Conservation (phyloP, 768 basidiomycete species). For the Heimioporus sp. region DNA sequence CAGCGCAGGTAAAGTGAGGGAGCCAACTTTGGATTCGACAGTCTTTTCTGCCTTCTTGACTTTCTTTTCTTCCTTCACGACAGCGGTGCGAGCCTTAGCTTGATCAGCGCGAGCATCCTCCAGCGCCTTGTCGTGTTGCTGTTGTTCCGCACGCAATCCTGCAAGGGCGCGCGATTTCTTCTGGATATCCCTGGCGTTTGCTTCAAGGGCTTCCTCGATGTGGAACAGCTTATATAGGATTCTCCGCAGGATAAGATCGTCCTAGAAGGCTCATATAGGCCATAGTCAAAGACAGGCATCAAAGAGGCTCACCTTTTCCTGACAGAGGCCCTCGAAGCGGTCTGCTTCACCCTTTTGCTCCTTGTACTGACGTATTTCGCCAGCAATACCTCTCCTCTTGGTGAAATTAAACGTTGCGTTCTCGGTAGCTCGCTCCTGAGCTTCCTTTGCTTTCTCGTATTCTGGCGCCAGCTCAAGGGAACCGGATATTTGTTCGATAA, state of each 20-base stretch:
- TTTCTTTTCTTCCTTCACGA: conserved; percentile 81
- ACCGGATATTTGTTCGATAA: conserved; percentile 95
- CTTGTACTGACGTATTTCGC: conserved; percentile 96
- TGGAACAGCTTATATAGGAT: conserved; percentile 88
- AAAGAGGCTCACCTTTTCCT: conserved; percentile 58
- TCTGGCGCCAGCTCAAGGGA: conserved; percentile 86
- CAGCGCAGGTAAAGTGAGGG: not conserved
- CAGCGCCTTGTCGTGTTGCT: conserved; percentile 65
- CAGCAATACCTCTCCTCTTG: conserved; percentile 88
- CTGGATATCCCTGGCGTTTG: conserved; percentile 66
- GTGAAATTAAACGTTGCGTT: conserved; percentile 94
- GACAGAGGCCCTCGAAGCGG: conserved; percentile 73
- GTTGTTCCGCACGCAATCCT: conserved; percentile 67
- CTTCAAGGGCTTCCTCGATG: conserved; percentile 80
- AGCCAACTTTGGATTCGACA: conserved; percentile 72
- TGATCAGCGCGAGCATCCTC: conserved; percentile 76
- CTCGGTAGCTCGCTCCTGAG: conserved; percentile 88
- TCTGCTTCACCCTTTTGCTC: conserved; percentile 95
- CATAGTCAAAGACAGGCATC: not conserved
- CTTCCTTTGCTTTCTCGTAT: conserved; percentile 87
- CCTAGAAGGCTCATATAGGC: conserved; percentile 43
- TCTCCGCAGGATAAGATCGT: conserved; percentile 77
- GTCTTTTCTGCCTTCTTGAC: conserved; percentile 92
- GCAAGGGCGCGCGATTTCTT: conserved; percentile 70
- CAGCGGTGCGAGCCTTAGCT: conserved; percentile 68